Percentiles rank a stretch among this genome's conserved stretches.
Evolutionary conservation across 805 yeast species (phyloP).

Genomic region (Kazachstania kunashirensis): DNA sequence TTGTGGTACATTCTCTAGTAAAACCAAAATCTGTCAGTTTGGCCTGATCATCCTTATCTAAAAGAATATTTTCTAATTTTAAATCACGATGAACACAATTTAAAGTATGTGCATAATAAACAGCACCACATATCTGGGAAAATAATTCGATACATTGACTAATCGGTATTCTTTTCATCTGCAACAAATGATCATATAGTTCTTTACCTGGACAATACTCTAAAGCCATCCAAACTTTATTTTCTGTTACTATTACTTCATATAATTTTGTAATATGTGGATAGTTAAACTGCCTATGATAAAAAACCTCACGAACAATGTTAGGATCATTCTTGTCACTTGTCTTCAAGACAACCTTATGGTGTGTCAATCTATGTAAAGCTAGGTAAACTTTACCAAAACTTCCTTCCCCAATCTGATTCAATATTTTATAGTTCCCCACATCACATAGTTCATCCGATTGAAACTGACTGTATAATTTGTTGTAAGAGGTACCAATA

Average conservation of each 20-base stretch:
- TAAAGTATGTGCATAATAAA: conserved; percentile 61
- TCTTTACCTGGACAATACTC: conserved; percentile 85
- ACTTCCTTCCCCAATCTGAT: conserved; percentile 82
- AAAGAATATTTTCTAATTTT: conserved; percentile 67
- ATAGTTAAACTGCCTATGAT: conserved; percentile 74
- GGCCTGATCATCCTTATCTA: conserved; percentile 47
- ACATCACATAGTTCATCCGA: conserved; percentile 47
- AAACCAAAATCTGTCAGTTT: conserved; percentile 92
- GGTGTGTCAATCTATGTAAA: conserved; percentile 58
- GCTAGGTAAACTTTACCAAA: conserved; percentile 91
- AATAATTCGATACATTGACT: conserved; percentile 46
- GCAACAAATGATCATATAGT: conserved; percentile 55
- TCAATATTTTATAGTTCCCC: conserved; percentile 68
- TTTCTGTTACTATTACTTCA: conserved; percentile 77
- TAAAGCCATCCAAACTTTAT: conserved; percentile 72
- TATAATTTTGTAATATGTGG: conserved; percentile 76
- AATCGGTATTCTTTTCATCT: conserved; percentile 39
- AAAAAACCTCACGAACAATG: conserved; percentile 81
- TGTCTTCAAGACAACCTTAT: conserved; percentile 77
- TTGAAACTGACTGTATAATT: conserved; percentile 41
- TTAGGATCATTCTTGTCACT: conserved; percentile 73
- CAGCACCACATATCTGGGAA: conserved; percentile 52
- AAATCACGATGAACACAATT: conserved; percentile 80
- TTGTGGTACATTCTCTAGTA: conserved; percentile 61
- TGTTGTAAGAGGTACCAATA: conserved; percentile 57